A percentile compares a stretch with the other conserved stretches of the same genome.
Evolutionary conservation across 208 protist species (phyloP).

Genomic region (Leishmania lainsoni): DNA sequence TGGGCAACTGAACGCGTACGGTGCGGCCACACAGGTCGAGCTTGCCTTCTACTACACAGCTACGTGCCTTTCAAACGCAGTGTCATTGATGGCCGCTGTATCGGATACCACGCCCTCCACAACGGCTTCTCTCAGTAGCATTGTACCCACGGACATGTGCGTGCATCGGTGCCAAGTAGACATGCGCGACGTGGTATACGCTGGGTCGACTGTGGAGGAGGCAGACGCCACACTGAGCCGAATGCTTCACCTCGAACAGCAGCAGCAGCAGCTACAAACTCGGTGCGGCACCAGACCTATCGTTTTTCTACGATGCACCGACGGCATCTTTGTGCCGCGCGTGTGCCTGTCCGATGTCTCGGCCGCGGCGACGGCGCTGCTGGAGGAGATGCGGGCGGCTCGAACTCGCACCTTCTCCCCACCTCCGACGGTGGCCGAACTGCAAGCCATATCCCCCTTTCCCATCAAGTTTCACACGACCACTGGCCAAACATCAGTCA

Average conservation of each 20-base stretch:
- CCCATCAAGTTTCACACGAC: slow-evolving; percentile 16
- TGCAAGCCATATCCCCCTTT: slow-evolving; percentile 6
- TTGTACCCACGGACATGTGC: slow-evolving; percentile 26
- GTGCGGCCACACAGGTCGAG: slow-evolving; percentile 6
- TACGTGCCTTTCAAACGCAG: slow-evolving; percentile 6
- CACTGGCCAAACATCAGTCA: slow-evolving; percentile 14
- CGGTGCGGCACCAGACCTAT: slow-evolving; percentile 13
- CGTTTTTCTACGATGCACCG: slow-evolving; percentile 43
- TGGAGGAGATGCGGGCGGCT: slow-evolving; percentile 20
- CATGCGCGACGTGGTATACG: slow-evolving; percentile 44
- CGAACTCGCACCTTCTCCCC: slow-evolving; percentile 25
- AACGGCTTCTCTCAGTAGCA: not conserved
- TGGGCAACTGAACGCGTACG: not conserved
- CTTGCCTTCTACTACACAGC: slow-evolving; percentile 29
- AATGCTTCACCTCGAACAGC: slow-evolving; percentile 21
- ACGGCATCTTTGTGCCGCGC: slow-evolving; percentile 55
- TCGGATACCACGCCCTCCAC: not conserved
- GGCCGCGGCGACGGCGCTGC: not conserved
- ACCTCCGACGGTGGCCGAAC: slow-evolving; percentile 15
- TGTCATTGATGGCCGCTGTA: not conserved
- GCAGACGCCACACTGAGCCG: slow-evolving; percentile 35
- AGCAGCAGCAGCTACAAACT: slow-evolving; percentile 23
- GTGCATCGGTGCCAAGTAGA: slow-evolving; percentile 47
- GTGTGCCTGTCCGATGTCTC: slow-evolving; percentile 9
- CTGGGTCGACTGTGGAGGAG: slow-evolving; percentile 45